Evolutionary conservation across 805 yeast species (phyloP).

Genomic region (Pichia thaimueangensis): DNA sequence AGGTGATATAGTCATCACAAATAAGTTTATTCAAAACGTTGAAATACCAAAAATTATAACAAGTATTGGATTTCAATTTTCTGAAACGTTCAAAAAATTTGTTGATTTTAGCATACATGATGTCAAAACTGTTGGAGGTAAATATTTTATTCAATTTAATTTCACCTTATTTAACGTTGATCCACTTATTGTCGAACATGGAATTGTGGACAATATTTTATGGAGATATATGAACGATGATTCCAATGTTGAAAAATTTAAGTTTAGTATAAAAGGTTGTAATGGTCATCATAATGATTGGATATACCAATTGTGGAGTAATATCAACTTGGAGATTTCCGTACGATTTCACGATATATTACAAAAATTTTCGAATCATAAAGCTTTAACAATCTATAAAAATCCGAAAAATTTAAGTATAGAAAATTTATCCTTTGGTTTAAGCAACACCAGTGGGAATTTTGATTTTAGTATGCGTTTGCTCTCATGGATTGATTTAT

Average conservation of each 20-base stretch:
- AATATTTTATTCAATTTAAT: neutral
- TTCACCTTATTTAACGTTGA: slow-evolving; percentile 6
- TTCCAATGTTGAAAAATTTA: neutral
- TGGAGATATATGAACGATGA: slow-evolving; percentile 8
- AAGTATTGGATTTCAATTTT: slow-evolving; percentile 3
- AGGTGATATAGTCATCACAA: neutral
- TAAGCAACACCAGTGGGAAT: neutral
- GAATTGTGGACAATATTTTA: slow-evolving; percentile 3
- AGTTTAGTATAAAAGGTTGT: neutral
- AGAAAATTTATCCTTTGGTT: neutral
- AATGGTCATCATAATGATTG: neutral
- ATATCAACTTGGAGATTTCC: neutral
- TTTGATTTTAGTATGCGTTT: neutral
- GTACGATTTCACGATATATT: neutral
- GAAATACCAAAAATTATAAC: slow-evolving; percentile 5
- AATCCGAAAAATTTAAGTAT: neutral
- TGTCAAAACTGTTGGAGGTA: neutral
- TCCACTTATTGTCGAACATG: neutral
- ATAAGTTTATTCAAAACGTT: neutral
- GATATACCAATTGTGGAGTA: neutral
- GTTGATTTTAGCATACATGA: neutral
- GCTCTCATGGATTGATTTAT: neutral
- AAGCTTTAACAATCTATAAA: no score
- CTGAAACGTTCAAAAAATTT: slow-evolving; percentile 4
- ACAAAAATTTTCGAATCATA: neutral